These are phyloP conservation scores for Tetraselmis chui DNA, from an alignment of 139 green algal genomes.

Conservation along the genomic window DNA sequence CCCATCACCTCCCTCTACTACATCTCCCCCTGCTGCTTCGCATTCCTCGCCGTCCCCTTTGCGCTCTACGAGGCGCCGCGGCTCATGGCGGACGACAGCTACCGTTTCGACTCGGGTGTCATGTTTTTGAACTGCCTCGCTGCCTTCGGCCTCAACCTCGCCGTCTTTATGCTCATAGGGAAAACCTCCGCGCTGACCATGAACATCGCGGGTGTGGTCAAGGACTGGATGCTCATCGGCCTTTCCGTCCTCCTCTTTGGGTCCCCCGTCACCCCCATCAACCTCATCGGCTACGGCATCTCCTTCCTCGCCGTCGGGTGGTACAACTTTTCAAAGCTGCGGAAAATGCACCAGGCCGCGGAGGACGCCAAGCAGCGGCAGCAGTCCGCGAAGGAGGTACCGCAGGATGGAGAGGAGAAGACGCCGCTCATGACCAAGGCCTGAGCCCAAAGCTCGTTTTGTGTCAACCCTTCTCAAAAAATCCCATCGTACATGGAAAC, in stretches of 20 bases:
- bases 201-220: conserved; percentile 91
- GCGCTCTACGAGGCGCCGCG: conserved; percentile 18
- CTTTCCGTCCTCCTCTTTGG: conserved; percentile 26
- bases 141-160: conserved; percentile 88
- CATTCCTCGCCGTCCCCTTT: conserved; percentile 55
- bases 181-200: conserved; percentile 76
- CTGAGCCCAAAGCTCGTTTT: too few species aligned
- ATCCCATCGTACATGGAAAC: too few species aligned
- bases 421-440: not conserved
- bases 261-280: not conserved
- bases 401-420: not conserved
- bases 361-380: not conserved
- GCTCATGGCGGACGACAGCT: conserved; percentile 26
- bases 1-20: conserved; percentile 55
- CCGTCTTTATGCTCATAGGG: conserved; percentile 82
- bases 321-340: conserved; percentile 28
- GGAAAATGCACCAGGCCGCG: not conserved
- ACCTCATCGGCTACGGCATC: not conserved
- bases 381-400: not conserved
- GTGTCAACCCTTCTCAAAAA: too few species aligned
- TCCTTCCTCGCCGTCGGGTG: conserved; percentile 5
- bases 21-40: conserved; percentile 56
- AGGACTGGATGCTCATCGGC: conserved; percentile 71
- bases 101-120: conserved; percentile 56
- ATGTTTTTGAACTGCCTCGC: conserved; percentile 78